Base-by-base conservation (phyloP, 352 stramenopile genomes). In the Phytophthora pisi region DNA sequence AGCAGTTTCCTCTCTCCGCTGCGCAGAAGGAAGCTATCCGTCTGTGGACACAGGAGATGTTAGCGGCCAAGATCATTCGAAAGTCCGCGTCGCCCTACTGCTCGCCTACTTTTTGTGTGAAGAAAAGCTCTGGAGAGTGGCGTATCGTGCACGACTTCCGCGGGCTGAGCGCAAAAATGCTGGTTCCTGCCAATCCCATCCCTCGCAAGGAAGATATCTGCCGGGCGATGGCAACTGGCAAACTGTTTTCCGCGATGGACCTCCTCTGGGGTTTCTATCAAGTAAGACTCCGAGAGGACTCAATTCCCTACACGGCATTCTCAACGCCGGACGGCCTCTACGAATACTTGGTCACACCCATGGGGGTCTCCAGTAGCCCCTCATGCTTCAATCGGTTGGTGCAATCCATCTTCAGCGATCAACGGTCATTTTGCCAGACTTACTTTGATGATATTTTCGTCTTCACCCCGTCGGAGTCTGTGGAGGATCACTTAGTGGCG, bases 381-480 rank as follows among this genome's bases (percentile, higher is more conserved):
- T 45, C 38, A 1, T 45, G 38, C 38, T 45, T 45, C 38, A 45
- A 45, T 8, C 4, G 13, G 3, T 10, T 45, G 15, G 38, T 45
- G 0, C 38, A n/a, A 8, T 6, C 38, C 5, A 8, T 20, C 5
- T 45, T 45, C 38, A 45, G 5, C 15, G 38, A 45, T 15, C 38
- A 45, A 2, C 38, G n/a, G 16, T 8, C 38, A 18, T 45, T 45
- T 20, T 45, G 38, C 42, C n/a, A 49, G 42, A 49, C 42, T 15
- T 49, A 26, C 24, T 49, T 49, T 8, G 42, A 49, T 26, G 42
- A 49, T 49, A 49, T 49, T 49, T 49, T 49, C 8, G 42, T 49
- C 1, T 49, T 49, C n/a, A 49, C n/a, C 16, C 6, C 42, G 1
- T 7, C 42, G 16, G 42, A 49, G 1, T 49, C n/a, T 8, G 42